Evolutionary conservation across 208 protist genomes (phyloP), one percentile per base, ranked within the genome.

Genomic region (Leishmania turanica): DNA sequence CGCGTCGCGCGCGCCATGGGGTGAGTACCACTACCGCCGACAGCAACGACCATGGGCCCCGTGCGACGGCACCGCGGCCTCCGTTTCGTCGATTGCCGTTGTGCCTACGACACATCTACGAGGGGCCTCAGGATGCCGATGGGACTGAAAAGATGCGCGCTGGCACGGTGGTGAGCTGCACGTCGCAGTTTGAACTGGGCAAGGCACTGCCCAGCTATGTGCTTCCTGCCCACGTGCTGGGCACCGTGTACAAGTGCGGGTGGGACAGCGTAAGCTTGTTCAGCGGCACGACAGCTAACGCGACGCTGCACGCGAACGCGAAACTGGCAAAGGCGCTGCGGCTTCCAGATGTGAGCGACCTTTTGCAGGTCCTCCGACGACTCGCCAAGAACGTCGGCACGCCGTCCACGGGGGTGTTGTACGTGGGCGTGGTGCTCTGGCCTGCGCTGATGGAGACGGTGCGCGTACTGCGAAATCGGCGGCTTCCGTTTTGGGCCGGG

Each of bases 401-500:
- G 45, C 68, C 81, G 31, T 73, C 65, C 40, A 73, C 68, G 34
- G 75, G 70, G 1, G 37, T 34, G 17, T 24, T 83, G 42, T 88
- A 85, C 74, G 13, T 84, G 4, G 34, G 68, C 21, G 75, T 68
- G 27, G 75, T 83, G 66, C 49, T 88, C 24, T 79, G 73, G 75
- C 85, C 85, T 7, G 37, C 78, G 31, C 66, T 88, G 37, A 73
- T 78, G 75, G 71, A 83, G 60, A 75, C 81, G 60, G 81, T 88
- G 78, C 77, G 71, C 37, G 78, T 81, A 60, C 78, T 88, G 81
- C 85, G 78, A 17, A 31, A 73, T 53, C 3, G 42, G 45, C 86
- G 88, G 42, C 84, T 89, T 65, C 88, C 90, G 0, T 91, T 96
- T 78, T 93, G 89, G 91, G 91, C 91, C 21, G 93, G 91, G 21